Conservation (phyloP, 148 eudicot species). For the Chenopodium berlandieri region DNA sequence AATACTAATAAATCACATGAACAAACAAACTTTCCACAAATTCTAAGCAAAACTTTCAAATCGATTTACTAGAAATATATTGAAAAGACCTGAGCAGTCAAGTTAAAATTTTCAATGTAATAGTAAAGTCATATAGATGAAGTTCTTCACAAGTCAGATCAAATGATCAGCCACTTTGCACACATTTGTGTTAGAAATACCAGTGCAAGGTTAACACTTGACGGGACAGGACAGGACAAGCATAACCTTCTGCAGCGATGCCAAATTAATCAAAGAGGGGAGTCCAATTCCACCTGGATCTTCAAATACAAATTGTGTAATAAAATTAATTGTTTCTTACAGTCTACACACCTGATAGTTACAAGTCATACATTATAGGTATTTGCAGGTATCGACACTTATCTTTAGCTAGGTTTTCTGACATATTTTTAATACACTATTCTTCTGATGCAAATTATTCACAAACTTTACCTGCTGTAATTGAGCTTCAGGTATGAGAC, state of each 20-base stretch:
- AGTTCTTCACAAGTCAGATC: not conserved
- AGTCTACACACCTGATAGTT: too few relatives aligned
- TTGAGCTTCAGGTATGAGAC: not conserved
- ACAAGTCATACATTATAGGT: too few relatives aligned
- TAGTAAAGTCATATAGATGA: not conserved
- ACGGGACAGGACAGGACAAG: too few relatives aligned
- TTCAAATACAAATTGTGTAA: too few relatives aligned
- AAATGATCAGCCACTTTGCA: not conserved
- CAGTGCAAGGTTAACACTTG: too few relatives aligned
- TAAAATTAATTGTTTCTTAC: too few relatives aligned
- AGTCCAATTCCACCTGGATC: too few relatives aligned
- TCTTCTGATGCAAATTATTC: too few relatives aligned
- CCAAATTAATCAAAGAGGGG: too few relatives aligned
- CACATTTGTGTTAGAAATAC: not conserved
- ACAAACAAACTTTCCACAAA: not conserved
- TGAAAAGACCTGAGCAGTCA: not conserved
- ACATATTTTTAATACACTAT: not conserved
- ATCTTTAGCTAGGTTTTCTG: too few relatives aligned
- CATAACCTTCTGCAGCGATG: too few relatives aligned
- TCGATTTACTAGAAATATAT: not conserved
- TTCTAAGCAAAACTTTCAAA: not conserved
- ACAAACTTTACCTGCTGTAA: not conserved
- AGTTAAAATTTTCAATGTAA: not conserved
- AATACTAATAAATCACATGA: not conserved
- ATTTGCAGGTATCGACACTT: too few relatives aligned